Percentiles rank a stretch among this genome's conserved stretches.
These are phyloP conservation scores for Brettanomyces nanus DNA, from an alignment of 805 yeast genomes.

Conservation along the genomic window DNA sequence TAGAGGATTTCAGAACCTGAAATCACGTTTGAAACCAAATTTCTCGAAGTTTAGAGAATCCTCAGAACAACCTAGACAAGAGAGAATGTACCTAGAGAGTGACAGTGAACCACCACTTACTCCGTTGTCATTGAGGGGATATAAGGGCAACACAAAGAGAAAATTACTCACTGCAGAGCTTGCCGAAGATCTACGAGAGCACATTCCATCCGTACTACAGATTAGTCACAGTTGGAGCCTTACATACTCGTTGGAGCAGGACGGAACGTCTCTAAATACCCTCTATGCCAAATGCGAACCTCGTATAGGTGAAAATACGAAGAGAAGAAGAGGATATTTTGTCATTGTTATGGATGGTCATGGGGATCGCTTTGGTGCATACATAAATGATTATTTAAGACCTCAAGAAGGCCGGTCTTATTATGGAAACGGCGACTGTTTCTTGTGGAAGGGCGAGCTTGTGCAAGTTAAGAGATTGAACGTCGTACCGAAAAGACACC, in stretches of 20 bases:
- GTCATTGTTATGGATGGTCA: conserved; percentile 60
- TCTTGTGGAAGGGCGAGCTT: conserved; percentile 71
- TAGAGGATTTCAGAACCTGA: too few species aligned
- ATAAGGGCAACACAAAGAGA: conserved; percentile 46
- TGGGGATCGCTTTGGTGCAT: conserved; percentile 69
- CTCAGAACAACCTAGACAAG: not conserved
- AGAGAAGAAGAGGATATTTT: conserved; percentile 53
- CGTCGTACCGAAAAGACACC: too few species aligned
- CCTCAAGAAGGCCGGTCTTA: conserved; percentile 67
- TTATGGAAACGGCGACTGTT: conserved; percentile 94
- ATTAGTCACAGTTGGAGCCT: conserved; percentile 71
- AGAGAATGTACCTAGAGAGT: conserved; percentile 3
- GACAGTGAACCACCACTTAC: conserved; percentile 39
- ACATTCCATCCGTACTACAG: conserved; percentile 75
- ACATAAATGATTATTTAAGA: conserved; percentile 61
- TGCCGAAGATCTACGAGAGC: conserved; percentile 64
- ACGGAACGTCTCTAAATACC: conserved; percentile 82
- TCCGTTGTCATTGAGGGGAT: conserved; percentile 53
- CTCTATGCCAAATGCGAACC: conserved; percentile 54
- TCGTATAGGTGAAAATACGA: conserved; percentile 26
- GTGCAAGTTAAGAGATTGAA: conserved; percentile 26
- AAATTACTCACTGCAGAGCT: conserved; percentile 46
- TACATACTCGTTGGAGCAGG: conserved; percentile 80
- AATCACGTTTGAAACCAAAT: not conserved
- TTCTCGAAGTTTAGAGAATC: not conserved